A percentile compares a stretch with the other conserved stretches of the same genome.
phyloP scores from a whole-genome alignment of 169 alveolate genomes.

The Amoebophrya sp. region DNA sequence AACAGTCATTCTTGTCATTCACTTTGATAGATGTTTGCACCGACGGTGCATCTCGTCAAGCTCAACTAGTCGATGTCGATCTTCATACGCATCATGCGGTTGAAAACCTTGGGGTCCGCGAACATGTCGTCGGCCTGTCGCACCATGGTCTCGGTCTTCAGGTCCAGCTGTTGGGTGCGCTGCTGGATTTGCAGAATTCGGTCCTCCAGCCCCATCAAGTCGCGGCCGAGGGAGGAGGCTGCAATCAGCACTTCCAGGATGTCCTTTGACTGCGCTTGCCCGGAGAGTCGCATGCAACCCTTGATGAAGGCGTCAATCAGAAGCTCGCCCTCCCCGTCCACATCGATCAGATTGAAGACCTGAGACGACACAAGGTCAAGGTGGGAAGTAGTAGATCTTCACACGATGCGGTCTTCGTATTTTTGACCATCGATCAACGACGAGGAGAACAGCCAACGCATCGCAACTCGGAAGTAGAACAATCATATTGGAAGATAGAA shows the following conservation, averaged over 20 bases:
- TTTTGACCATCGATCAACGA: not conserved
- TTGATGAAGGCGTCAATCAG: not conserved
- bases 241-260: slow-evolving; percentile 2
- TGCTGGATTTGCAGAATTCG: not conserved
- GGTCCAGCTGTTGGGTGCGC: not conserved
- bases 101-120: not conserved
- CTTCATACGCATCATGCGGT: slow-evolving; percentile 2
- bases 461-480: too few species aligned
- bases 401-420: too few species aligned
- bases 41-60: too few species aligned
- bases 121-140: slow-evolving; percentile 23
- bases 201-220: not conserved
- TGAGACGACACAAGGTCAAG: too few species aligned
- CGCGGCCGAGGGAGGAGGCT: not conserved
- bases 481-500: not conserved
- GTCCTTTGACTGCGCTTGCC: not conserved
- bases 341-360: not conserved
- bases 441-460: not conserved
- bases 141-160: not conserved
- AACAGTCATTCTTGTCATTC: too few species aligned
- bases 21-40: too few species aligned
- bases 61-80: not conserved
- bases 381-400: too few species aligned
- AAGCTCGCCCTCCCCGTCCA: not conserved
- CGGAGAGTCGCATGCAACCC: not conserved